Evolutionary conservation across 306 rosid genomes (phyloP), one percentile per base, ranked within the genome.

Genomic region (Prunus mira): DNA sequence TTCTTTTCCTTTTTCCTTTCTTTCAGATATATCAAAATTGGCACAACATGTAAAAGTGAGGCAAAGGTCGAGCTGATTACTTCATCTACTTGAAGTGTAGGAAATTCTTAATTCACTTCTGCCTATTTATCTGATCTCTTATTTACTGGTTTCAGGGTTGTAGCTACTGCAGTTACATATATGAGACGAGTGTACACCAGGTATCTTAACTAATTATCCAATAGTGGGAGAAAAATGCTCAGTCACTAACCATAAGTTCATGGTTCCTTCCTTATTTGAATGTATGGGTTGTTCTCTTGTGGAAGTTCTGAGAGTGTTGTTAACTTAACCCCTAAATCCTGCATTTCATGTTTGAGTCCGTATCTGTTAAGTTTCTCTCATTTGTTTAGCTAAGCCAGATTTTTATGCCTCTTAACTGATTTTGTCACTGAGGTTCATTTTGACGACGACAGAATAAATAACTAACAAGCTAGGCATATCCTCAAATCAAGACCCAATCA

Each of bases 171-270:
- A 61, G 90, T 94, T 71, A 73, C 97, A 41, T 94, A 94, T 84
- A 89, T 94, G 98, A 91, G 98, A 79, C 98, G 96, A 19, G 98
- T 92, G 81, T 94, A 94, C 79, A 85, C 91, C 80, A 87, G 90
- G 98, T 94, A 94, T 74, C 12, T 46, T 46, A 73, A 73, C 45
- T 25, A 43, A 57, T 8, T 57, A 14, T 20, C 65, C 24, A 38
- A 24, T 71, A 5, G 24, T 49, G 18, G 61, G 50, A 78, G 18
- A 54, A 61, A 70, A 54, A 28, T 61, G 47, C 18, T 58, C 52
- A 24, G 47, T 38, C 51, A 46, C 72, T 77, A 47, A 47, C 11
- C 43, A 12, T 30, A 51, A 65, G 9, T 73, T 80, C 45, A 12
- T 62, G 60, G 83, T 72, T 66, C 52, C 30, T 84, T 55, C 13